Conservation (phyloP, 305 asterid genomes). For the Rubia peregrina region DNA sequence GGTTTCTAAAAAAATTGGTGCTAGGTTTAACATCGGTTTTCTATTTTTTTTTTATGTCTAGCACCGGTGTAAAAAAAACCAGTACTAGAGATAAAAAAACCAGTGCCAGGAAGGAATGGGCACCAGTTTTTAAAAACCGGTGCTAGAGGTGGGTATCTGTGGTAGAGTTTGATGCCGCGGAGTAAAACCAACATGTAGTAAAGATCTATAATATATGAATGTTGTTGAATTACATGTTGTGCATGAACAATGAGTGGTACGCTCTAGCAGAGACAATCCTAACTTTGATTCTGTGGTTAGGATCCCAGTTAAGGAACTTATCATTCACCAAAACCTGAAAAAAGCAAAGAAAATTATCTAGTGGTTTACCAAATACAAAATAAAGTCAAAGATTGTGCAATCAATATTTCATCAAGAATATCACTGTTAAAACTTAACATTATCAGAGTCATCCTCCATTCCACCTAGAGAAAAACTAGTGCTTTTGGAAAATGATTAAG, state of each 20-base stretch:
- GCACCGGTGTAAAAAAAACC: too few relatives aligned
- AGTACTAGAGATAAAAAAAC: too few relatives aligned
- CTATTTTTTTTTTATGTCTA: too few relatives aligned
- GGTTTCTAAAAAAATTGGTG: too few relatives aligned
- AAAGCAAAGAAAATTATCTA: background rate
- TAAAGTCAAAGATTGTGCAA: background rate
- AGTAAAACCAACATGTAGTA: too few relatives aligned
- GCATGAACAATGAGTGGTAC: conserved; percentile 92
- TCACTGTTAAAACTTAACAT: background rate
- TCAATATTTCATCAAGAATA: background rate
- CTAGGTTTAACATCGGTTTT: too few relatives aligned
- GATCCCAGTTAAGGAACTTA: conserved; percentile 93
- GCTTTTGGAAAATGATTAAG: background rate
- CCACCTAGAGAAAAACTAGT: background rate
- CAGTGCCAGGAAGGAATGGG: too few relatives aligned
- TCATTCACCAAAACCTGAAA: conserved; percentile 88
- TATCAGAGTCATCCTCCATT: background rate
- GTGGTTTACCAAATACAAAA: background rate
- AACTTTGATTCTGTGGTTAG: conserved; percentile 80
- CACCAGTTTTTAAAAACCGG: too few relatives aligned
- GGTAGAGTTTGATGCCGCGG: too few relatives aligned
- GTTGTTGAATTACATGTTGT: conserved; percentile 68
- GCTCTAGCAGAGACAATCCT: conserved; percentile 96
- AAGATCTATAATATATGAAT: too few relatives aligned
- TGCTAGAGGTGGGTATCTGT: too few relatives aligned